Conservation (phyloP, 2,329 filamentous ascomycete genomes). For the Colletotrichum tamarilloi region DNA sequence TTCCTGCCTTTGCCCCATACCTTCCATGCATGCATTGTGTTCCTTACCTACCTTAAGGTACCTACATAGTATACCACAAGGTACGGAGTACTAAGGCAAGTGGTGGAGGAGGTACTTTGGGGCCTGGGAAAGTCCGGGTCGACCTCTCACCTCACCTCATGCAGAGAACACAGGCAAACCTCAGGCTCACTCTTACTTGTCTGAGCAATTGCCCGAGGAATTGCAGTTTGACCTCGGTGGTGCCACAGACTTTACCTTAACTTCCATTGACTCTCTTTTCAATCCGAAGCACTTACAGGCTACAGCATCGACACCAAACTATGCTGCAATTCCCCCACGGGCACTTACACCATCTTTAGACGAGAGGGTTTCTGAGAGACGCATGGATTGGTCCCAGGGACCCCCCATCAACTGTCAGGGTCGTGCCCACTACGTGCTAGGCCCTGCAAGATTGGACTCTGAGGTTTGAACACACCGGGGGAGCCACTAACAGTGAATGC, state of each 20-base stretch:
- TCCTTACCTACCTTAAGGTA: too few relatives aligned
- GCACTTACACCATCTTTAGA: not conserved
- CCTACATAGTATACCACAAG: too few relatives aligned
- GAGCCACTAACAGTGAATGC: conserved; percentile 4
- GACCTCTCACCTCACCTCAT: not conserved
- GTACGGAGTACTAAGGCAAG: too few relatives aligned
- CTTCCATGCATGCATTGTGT: too few relatives aligned
- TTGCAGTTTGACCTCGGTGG: not conserved
- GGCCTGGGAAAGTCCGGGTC: too few relatives aligned
- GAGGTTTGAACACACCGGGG: not conserved
- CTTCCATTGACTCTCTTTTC: not conserved
- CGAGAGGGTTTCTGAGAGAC: not conserved
- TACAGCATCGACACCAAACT: not conserved
- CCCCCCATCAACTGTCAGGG: not conserved
- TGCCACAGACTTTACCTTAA: not conserved
- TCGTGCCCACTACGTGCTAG: not conserved
- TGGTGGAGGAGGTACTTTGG: too few relatives aligned
- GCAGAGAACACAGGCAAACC: not conserved
- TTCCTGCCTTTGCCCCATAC: too few relatives aligned
- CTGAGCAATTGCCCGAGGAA: not conserved
- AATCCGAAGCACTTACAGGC: not conserved
- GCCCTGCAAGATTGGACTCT: not conserved
- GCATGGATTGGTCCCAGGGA: not conserved
- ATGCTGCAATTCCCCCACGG: not conserved
- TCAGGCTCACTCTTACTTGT: not conserved